Evolutionary conservation across 1,284 basidiomycete species (phyloP), one percentile per base, ranked within the genome.

Genomic region (Marasmius oreades): DNA sequence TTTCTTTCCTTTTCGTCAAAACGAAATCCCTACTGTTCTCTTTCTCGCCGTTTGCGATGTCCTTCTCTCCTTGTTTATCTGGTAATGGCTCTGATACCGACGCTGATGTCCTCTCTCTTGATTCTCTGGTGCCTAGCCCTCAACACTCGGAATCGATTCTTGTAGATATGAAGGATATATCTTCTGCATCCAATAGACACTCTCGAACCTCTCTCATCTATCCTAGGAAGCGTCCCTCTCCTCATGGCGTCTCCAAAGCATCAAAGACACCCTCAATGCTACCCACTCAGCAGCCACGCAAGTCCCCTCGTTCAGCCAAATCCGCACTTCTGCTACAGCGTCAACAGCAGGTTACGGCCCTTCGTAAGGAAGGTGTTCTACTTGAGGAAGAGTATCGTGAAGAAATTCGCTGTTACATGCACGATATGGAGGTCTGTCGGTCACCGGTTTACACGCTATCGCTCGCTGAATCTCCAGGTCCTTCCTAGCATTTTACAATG

Each of bases 341-440:
- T 53, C 85, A 86, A 47, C 58, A 56, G 63, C 86, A 88, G 62
- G 79, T 88, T 28, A 69, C 78, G 50, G 85, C 86, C 23, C 74
- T 89, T 61, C 80, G 86, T 46, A 76, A 81, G 65, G 85, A 90
- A 65, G 85, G 84, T 44, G 79, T 88, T 56, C 76, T 86, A 54
- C 70, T 91, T 61, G 97, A 99, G 74, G 91, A 94, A 66, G 97
- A 99, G 72, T 99, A 99, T 70, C 84, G 88, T 51, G 91, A 95
- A 39, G 97, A 99, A 68, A 94, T 97, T 61, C 80, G 87, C 56
- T 81, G 79, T 58, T 96, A 98, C 75, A 98, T 99, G 96, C 88
- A 90, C 69, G 84, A 92, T 68, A 95, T 98, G 92, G 96, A 99
- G 90, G 95, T 97, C 64, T 75, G 92, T 78, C 34, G 33, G 34